Evolutionary conservation across 2,329 filamentous ascomycete genomes (phyloP).

Genomic region (Colletotrichum truncatum): DNA sequence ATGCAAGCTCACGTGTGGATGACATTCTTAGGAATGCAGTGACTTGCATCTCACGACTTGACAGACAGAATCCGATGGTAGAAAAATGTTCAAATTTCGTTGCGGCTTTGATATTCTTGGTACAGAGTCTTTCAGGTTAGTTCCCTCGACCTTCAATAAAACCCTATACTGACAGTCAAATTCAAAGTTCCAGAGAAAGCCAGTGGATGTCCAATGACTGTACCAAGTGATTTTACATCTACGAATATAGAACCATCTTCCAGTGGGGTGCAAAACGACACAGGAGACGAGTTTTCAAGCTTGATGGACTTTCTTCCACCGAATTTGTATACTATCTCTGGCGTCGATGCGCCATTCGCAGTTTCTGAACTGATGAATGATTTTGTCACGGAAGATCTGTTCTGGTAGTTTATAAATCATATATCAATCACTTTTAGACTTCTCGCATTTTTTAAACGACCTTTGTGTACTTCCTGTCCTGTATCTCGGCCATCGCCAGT

Average conservation of each 20-base stretch:
- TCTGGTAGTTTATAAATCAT: constrained; percentile 10
- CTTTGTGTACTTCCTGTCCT: no score
- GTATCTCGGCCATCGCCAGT: no score
- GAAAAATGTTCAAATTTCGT: constrained; percentile 27
- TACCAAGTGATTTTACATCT: neutral
- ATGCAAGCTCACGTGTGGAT: neutral
- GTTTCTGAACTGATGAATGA: constrained; percentile 23
- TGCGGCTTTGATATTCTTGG: constrained; percentile 10
- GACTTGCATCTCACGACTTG: constrained; percentile 6
- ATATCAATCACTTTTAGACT: no score
- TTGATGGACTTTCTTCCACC: constrained; percentile 7
- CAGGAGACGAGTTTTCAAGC: neutral
- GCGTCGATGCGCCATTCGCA: neutral
- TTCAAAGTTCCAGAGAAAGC: neutral
- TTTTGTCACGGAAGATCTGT: constrained; percentile 13
- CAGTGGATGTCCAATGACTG: no score
- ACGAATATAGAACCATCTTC: neutral
- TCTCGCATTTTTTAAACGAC: no score
- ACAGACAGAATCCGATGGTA: constrained; percentile 18
- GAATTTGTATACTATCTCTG: constrained; percentile 14
- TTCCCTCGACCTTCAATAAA: neutral
- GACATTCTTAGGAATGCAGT: constrained; percentile 6
- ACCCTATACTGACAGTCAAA: neutral
- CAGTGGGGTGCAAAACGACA: neutral
- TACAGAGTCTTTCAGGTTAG: constrained; percentile 17